These are phyloP conservation scores for Eustoma russellianum DNA, from an alignment of 257 asterid genomes.

Conservation along the genomic window DNA sequence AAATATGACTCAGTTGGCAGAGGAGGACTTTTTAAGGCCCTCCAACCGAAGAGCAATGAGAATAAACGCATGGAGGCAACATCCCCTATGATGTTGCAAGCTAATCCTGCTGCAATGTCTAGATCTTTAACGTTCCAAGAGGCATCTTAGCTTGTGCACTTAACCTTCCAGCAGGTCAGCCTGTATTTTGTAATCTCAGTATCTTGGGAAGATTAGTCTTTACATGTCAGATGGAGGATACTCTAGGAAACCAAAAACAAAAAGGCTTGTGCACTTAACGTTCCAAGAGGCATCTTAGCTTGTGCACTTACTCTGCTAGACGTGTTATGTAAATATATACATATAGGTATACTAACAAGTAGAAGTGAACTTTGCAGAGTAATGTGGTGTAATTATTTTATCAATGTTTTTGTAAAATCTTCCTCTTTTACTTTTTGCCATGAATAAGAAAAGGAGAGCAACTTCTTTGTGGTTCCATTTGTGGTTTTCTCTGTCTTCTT, in stretches of 20 bases:
- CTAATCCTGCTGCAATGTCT: slow-evolving; percentile 80
- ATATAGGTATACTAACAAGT: slow-evolving; percentile 21
- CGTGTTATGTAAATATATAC: slow-evolving; percentile 30
- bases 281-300: too few species aligned
- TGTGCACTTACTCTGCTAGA: slow-evolving; percentile 12
- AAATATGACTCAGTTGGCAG: slow-evolving; percentile 34
- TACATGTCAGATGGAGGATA: too few species aligned
- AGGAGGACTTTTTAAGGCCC: slow-evolving; percentile 54
- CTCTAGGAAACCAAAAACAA: too few species aligned
- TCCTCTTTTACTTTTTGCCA: slow-evolving; percentile 12
- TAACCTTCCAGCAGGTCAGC: not conserved
- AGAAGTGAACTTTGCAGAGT: slow-evolving; percentile 9
- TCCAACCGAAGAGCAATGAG: slow-evolving; percentile 39
- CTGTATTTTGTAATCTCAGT: too few species aligned
- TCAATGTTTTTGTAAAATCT: slow-evolving; percentile 16
- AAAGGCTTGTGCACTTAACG: too few species aligned
- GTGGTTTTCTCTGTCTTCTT: too few species aligned
- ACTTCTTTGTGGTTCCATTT: not conserved
- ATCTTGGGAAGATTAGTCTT: too few species aligned
- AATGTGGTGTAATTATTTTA: slow-evolving; percentile 11
- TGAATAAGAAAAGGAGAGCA: slow-evolving; percentile 8
- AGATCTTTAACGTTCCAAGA: slow-evolving; percentile 69
- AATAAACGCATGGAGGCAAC: slow-evolving; percentile 19
- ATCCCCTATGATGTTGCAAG: slow-evolving; percentile 32
- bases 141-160: slow-evolving; percentile 17